phyloP scores from a whole-genome alignment of 2,329 filamentous ascomycete genomes.

The Myriosclerotinia duriaeana region DNA sequence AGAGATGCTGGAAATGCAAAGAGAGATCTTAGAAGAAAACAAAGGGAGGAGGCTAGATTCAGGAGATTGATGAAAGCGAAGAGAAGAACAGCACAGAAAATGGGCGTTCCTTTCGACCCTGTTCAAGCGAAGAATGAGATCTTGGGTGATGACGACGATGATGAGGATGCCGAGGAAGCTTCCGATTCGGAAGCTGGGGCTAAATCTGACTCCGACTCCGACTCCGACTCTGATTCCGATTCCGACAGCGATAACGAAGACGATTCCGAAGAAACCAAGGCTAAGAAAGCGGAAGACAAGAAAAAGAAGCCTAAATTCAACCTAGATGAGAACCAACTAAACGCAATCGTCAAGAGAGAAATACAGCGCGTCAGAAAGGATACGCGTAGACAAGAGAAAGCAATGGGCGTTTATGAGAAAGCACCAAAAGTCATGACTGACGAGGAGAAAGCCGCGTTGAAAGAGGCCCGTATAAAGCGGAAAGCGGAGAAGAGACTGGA shows the following conservation, averaged over 20 bases:
- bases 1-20: constrained; percentile 30
- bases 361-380: constrained; percentile 19
- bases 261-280: background rate
- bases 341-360: constrained; percentile 24
- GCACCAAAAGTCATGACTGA: constrained; percentile 16
- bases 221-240: constrained; percentile 17
- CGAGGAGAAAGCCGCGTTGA: constrained; percentile 20
- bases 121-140: constrained; percentile 33
- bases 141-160: constrained; percentile 26
- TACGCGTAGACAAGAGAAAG: constrained; percentile 18
- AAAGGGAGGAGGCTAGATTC: constrained; percentile 36
- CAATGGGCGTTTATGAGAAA: constrained; percentile 19
- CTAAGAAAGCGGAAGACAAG: constrained; percentile 21
- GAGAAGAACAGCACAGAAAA: constrained; percentile 33
- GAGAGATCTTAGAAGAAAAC: constrained; percentile 29
- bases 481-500: constrained; percentile 19
- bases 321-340: constrained; percentile 16
- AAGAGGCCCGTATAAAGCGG: constrained; percentile 16
- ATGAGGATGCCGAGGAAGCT: constrained; percentile 20
- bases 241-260: constrained; percentile 7
- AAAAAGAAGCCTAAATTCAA: constrained; percentile 19
- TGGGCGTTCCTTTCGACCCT: constrained; percentile 33
- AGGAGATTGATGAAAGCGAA: constrained; percentile 36
- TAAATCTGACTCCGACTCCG: constrained; percentile 12
- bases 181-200: constrained; percentile 24